Conservation (phyloP, 768 basidiomycete species). For the Boletales sp. region DNA sequence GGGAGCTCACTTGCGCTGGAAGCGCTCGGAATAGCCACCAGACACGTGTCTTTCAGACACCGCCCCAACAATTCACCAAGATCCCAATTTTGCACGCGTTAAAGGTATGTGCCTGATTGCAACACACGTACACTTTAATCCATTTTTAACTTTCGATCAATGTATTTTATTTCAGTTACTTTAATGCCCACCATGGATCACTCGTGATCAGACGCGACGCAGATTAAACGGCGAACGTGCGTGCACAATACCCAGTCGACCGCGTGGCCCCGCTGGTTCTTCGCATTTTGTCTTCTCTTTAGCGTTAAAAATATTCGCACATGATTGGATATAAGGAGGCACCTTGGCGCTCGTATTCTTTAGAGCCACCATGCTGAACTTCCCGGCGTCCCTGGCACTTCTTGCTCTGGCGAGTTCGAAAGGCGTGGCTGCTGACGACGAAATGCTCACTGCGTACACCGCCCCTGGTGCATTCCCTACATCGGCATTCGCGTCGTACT, state of each 20-base stretch:
- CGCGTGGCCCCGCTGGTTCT: not conserved
- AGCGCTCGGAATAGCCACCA: not conserved
- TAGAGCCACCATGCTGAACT: constrained; percentile 11
- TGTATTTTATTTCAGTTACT: too few species aligned
- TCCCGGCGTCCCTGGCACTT: constrained; percentile 9
- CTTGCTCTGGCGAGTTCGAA: constrained; percentile 7
- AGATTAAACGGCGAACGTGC: constrained; percentile 14
- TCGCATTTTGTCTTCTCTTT: too few species aligned
- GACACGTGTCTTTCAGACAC: not conserved
- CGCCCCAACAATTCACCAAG: not conserved
- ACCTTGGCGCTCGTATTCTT: not conserved
- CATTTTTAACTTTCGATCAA: not conserved
- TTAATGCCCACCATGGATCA: not conserved
- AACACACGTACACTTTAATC: not conserved
- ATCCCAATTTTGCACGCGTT: not conserved
- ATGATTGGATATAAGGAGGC: constrained; percentile 1
- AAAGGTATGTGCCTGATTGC: not conserved
- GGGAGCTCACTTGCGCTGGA: constrained; percentile 2
- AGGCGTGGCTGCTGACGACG: constrained; percentile 6
- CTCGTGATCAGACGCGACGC: not conserved
- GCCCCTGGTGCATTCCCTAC: constrained; percentile 63
- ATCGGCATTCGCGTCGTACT: constrained; percentile 55
- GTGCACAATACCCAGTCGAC: not conserved
- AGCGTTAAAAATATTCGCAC: not conserved
- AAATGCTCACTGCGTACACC: constrained; percentile 42